A percentile compares a stretch with the other conserved stretches of the same genome.
phyloP scores from a whole-genome alignment of 2,329 filamentous ascomycete genomes.

The Pseudogymnoascus pannorum region DNA sequence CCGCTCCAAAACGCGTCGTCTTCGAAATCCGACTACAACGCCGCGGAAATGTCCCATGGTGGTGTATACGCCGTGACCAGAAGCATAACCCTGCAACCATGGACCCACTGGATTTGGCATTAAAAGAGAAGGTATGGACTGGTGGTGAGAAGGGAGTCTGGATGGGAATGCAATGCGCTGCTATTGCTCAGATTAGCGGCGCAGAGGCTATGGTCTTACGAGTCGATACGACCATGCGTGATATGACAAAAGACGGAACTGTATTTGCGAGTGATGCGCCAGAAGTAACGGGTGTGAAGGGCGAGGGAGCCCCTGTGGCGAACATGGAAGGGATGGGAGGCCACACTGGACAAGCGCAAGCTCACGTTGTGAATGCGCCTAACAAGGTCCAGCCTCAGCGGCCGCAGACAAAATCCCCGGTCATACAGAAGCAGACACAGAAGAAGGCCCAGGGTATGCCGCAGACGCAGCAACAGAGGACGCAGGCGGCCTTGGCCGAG shows the following conservation, averaged over 20 bases:
- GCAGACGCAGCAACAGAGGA: neutral
- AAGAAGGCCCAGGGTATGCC: neutral
- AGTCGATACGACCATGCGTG: constrained; percentile 39
- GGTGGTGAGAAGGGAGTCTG: constrained; percentile 36
- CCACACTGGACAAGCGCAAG: neutral
- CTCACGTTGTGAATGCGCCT: neutral
- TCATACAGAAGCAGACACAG: neutral
- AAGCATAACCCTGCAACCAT: constrained; percentile 24
- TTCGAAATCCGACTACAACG: constrained; percentile 46
- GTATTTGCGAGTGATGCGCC: neutral
- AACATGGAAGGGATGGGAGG: neutral
- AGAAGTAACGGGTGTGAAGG: neutral
- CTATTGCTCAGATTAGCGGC: constrained; percentile 36
- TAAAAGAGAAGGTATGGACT: constrained; percentile 40
- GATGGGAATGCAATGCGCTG: constrained; percentile 41
- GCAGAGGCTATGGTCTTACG: constrained; percentile 39
- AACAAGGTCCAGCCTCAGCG: neutral
- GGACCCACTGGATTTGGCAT: constrained; percentile 25
- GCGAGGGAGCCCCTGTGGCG: neutral
- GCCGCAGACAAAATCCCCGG: neutral
- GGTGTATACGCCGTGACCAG: constrained; percentile 23
- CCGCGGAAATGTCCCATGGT: constrained; percentile 38
- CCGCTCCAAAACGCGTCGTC: constrained; percentile 33
- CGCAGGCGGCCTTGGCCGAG: neutral
- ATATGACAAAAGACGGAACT: neutral